Conservation (phyloP, 2,329 filamentous ascomycete genomes). For the Coniochaeta hoffmannii region DNA sequence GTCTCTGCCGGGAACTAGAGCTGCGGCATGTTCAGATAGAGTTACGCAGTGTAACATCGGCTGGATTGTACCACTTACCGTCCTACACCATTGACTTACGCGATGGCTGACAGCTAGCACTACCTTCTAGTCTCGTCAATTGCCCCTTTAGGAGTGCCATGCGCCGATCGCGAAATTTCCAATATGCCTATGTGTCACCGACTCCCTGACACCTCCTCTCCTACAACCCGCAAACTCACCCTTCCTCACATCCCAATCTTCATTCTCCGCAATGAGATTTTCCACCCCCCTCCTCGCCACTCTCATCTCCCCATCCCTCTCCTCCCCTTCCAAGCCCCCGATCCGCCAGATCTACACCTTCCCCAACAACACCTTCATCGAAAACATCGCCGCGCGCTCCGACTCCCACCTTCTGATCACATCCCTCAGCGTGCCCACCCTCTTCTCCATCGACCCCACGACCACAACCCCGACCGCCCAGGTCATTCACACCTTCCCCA, state of each 20-base stretch:
- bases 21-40: background rate
- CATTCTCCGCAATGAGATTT: background rate
- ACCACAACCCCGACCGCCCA: constrained; percentile 5
- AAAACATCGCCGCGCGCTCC: constrained; percentile 14
- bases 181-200: background rate
- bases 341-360: constrained; percentile 8
- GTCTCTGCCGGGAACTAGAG: background rate
- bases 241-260: too few relatives aligned
- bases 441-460: constrained; percentile 11
- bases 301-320: background rate
- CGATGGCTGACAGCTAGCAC: background rate
- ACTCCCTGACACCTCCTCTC: too few relatives aligned
- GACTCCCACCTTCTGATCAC: constrained; percentile 12
- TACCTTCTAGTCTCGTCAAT: background rate
- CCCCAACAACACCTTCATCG: constrained; percentile 14
- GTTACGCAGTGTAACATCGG: background rate
- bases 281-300: background rate
- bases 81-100: background rate
- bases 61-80: background rate
- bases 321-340: background rate
- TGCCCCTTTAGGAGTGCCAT: background rate
- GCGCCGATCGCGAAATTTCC: background rate
- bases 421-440: constrained; percentile 5
- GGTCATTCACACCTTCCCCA: constrained; percentile 12
- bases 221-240: too few relatives aligned